phyloP scores from a whole-genome alignment of 305 asterid species.

The Solanum chacoense region DNA sequence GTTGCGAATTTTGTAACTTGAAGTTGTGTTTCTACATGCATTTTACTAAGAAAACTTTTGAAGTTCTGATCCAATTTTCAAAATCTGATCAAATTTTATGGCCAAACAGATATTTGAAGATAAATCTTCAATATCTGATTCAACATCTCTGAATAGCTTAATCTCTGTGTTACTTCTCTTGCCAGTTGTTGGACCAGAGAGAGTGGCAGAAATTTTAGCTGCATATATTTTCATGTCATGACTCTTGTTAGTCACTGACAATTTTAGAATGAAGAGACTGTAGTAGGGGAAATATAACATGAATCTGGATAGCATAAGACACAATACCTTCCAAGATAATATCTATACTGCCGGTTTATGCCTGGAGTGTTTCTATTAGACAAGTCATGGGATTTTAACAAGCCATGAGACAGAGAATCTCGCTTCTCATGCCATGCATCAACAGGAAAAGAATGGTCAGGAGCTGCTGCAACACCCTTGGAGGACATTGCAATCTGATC shows the following conservation, averaged over 20 bases:
- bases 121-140: not conserved
- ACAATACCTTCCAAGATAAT: conserved; percentile 82
- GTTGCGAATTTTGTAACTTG: not conserved
- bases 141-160: not conserved
- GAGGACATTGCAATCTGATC: conserved; percentile 68
- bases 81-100: not conserved
- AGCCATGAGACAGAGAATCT: conserved; percentile 28
- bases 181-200: not conserved
- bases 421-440: conserved; percentile 30
- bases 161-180: not conserved
- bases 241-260: not conserved
- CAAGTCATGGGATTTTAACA: conserved; percentile 40
- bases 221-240: not conserved
- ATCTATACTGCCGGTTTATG: conserved; percentile 59
- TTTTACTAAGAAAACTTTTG: not conserved
- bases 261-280: not conserved
- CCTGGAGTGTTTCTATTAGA: conserved; percentile 69
- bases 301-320: conserved; percentile 2
- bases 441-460: conserved; percentile 23
- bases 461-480: conserved; percentile 32
- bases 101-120: not conserved
- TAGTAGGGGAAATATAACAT: not conserved
- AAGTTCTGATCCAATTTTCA: not conserved
- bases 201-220: not conserved
- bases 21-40: not conserved